Percentiles rank a stretch among this genome's conserved stretches.
Evolutionary conservation across 192 early-diverging fungal genomes (phyloP).

Genomic region (Coemansia reversa): DNA sequence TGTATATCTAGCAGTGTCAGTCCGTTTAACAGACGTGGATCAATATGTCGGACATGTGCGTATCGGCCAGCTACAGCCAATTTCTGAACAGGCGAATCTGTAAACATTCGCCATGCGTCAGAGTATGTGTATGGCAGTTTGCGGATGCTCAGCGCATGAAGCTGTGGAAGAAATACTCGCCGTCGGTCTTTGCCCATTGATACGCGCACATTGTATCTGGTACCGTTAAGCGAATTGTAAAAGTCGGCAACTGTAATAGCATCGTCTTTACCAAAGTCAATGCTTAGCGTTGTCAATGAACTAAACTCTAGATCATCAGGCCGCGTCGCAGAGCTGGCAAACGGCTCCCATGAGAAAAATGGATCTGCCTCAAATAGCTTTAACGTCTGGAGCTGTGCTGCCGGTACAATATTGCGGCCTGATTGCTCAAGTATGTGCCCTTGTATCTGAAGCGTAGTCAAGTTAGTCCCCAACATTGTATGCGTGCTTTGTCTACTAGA

Average conservation of each 20-base stretch:
- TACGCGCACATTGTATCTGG: constrained; percentile 10
- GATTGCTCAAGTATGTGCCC: constrained; percentile 11
- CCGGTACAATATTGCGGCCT: constrained; percentile 1
- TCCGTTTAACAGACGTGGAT: constrained; percentile 3
- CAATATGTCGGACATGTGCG: constrained; percentile 31
- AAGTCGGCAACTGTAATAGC: constrained; percentile 27
- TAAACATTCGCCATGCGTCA: constrained; percentile 41
- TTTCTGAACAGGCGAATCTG: constrained; percentile 20
- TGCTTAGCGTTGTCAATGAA: constrained; percentile 17
- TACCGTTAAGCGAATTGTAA: constrained; percentile 12
- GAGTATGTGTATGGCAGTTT: constrained; percentile 36
- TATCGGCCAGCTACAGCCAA: constrained; percentile 33
- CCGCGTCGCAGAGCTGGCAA: neutral
- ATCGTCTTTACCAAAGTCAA: constrained; percentile 37
- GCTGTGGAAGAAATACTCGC: constrained; percentile 14
- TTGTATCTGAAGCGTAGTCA: constrained; percentile 30
- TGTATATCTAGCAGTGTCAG: constrained; percentile 28
- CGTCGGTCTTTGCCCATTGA: constrained; percentile 35
- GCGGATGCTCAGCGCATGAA: constrained; percentile 15
- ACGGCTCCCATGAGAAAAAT: constrained; percentile 41
- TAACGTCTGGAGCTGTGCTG: constrained; percentile 13
- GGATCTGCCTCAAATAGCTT: constrained; percentile 23
- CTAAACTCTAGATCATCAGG: constrained; percentile 10
- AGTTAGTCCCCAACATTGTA: neutral
- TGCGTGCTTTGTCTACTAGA: neutral